Conservation (phyloP, 2,329 filamentous ascomycete species). For the Raffaelea deltoideospora region DNA sequence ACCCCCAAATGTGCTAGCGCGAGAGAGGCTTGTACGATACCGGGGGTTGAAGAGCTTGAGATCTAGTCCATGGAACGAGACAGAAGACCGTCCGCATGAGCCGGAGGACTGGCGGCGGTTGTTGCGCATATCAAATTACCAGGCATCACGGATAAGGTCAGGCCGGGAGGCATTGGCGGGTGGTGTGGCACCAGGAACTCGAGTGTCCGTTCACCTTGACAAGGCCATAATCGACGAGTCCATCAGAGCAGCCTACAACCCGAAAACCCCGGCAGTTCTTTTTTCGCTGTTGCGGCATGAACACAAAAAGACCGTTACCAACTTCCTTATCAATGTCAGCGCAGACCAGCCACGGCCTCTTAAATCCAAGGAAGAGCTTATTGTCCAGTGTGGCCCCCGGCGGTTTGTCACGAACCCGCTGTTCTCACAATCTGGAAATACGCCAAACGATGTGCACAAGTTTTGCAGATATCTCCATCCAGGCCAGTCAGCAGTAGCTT, state of each 20-base stretch:
- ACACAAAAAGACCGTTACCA: constrained; percentile 81
- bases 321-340: constrained; percentile 77
- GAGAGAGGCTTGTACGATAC: constrained; percentile 75
- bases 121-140: constrained; percentile 80
- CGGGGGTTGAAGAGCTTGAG: constrained; percentile 83
- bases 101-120: constrained; percentile 82
- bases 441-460: constrained; percentile 94
- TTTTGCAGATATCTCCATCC: constrained; percentile 86
- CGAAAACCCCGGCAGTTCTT: constrained; percentile 49
- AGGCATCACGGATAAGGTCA: constrained; percentile 60
- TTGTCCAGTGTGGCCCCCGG: constrained; percentile 81
- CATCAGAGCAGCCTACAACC: constrained; percentile 30
- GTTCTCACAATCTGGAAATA: constrained; percentile 79
- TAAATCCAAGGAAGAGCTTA: constrained; percentile 82
- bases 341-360: constrained; percentile 62
- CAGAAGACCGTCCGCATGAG: constrained; percentile 74
- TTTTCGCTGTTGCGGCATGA: constrained; percentile 88
- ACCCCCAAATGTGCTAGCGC: constrained; percentile 69
- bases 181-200: constrained; percentile 68
- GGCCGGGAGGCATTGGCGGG: constrained; percentile 77
- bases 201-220: constrained; percentile 61
- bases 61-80: constrained; percentile 75
- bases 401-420: constrained; percentile 79
- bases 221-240: constrained; percentile 27
- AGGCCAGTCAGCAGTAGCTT: constrained; percentile 75